Evolutionary conservation across 2,329 filamentous ascomycete species (phyloP).

Genomic region (Hymenoscyphus fraxineus): DNA sequence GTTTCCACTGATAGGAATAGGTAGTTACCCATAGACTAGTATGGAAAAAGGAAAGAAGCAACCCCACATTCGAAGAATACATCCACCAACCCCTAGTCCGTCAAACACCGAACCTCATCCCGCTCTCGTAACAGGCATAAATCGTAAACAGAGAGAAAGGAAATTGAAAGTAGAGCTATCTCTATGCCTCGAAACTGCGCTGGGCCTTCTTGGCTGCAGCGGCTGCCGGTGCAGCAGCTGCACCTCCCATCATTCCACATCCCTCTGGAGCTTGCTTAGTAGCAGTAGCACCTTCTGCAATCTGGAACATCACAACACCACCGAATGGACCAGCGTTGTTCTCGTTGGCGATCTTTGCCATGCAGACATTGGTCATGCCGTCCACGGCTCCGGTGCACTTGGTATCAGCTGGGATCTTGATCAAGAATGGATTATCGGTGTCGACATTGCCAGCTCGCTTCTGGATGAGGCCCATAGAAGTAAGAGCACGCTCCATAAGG

Average conservation of each 20-base stretch:
- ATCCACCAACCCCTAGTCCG: background rate
- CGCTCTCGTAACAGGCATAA: background rate
- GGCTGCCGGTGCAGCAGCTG: background rate
- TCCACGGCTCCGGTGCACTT: constrained; percentile 57
- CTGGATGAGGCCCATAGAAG: constrained; percentile 27
- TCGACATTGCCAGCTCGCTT: constrained; percentile 35
- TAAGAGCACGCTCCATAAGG: constrained; percentile 27
- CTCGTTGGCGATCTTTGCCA: constrained; percentile 60
- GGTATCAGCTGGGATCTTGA: constrained; percentile 44
- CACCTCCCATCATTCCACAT: constrained; percentile 3
- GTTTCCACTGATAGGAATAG: background rate
- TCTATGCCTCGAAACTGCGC: background rate
- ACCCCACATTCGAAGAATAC: background rate
- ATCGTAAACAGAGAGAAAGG: background rate
- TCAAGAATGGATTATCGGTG: constrained; percentile 43
- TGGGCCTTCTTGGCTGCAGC: background rate
- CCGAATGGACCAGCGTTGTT: constrained; percentile 60
- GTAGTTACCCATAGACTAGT: background rate
- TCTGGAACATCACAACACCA: constrained; percentile 55
- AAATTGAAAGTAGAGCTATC: background rate
- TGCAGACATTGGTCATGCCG: constrained; percentile 56
- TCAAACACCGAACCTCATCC: background rate
- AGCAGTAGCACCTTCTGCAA: constrained; percentile 24
- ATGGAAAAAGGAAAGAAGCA: background rate
- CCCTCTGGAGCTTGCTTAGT: too few relatives aligned